Percentiles rank a stretch among this genome's conserved stretches.
Evolutionary conservation across 352 stramenopile species (phyloP).

Genomic region (Globisporangium carolinianum): DNA sequence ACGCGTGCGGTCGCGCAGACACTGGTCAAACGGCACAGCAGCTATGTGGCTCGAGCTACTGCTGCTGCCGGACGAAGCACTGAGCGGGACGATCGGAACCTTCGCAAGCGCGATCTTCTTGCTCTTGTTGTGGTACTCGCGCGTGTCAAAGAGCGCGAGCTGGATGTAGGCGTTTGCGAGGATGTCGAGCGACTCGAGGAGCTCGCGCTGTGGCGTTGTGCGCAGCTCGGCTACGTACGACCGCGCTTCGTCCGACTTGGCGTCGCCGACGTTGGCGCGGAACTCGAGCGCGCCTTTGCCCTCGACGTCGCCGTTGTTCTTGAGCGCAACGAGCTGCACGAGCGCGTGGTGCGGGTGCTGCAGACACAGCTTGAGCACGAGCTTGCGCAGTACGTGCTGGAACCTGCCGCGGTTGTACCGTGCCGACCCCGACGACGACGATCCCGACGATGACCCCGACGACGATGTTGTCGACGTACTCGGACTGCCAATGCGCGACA

Average conservation of each 20-base stretch:
- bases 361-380: constrained; percentile 90
- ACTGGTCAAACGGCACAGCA: constrained; percentile 55
- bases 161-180: constrained; percentile 73
- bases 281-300: constrained; percentile 73
- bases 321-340: constrained; percentile 92
- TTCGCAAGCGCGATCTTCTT: constrained; percentile 74
- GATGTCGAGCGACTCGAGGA: constrained; percentile 72
- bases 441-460: not conserved
- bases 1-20: constrained; percentile 47
- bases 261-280: constrained; percentile 72
- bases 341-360: constrained; percentile 97
- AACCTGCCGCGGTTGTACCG: constrained; percentile 35
- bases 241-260: constrained; percentile 59
- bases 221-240: constrained; percentile 54
- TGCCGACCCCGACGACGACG: not conserved
- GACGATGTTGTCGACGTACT: constrained; percentile 5
- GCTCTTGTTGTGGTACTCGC: constrained; percentile 54
- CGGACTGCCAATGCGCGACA: constrained; percentile 87
- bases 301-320: constrained; percentile 90
- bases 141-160: constrained; percentile 75
- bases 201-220: constrained; percentile 37
- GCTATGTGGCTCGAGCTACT: not conserved
- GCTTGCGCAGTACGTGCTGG: constrained; percentile 73
- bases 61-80: constrained; percentile 11
- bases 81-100: constrained; percentile 36